Percentiles rank a stretch among this genome's conserved stretches.
Evolutionary conservation across 2,329 filamentous ascomycete species (phyloP).

Genomic region (Clonostachys sp.): DNA sequence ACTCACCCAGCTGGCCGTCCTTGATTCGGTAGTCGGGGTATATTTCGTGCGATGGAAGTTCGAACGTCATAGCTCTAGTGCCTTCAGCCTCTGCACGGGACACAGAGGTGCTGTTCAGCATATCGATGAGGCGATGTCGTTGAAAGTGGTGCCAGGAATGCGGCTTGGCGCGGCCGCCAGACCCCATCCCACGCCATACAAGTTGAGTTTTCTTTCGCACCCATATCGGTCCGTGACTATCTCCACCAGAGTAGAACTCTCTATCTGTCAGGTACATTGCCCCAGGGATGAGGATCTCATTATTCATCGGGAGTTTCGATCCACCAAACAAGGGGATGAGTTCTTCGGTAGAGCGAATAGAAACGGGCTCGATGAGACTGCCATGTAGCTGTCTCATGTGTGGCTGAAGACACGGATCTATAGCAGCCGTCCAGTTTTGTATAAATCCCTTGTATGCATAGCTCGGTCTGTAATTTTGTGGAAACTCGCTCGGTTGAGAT

Average conservation of each 20-base stretch:
- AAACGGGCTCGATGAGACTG: conserved; percentile 50
- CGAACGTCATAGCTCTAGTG: conserved; percentile 42
- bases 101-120: conserved; percentile 62
- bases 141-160: conserved; percentile 66
- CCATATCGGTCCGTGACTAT: conserved; percentile 52
- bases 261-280: conserved; percentile 60
- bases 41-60: conserved; percentile 31
- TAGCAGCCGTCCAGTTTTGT: conserved; percentile 52
- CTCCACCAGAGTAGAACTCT: conserved; percentile 52
- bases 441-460: conserved; percentile 44
- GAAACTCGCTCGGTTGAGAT: conserved; percentile 22
- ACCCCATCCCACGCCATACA: conserved; percentile 62
- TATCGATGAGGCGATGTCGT: conserved; percentile 65
- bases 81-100: conserved; percentile 33
- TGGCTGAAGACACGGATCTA: conserved; percentile 56
- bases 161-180: conserved; percentile 47
- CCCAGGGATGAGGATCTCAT: conserved; percentile 60
- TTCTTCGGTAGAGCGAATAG: conserved; percentile 44
- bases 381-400: conserved; percentile 46
- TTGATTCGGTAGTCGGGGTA: conserved; percentile 35
- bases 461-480: conserved; percentile 22
- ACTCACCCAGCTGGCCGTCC: conserved; percentile 28
- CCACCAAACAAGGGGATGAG: conserved; percentile 58
- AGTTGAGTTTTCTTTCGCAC: conserved; percentile 47
- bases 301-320: conserved; percentile 58